Evolutionary conservation across 306 rosid species (phyloP).

Genomic region (Cucumis melo): DNA sequence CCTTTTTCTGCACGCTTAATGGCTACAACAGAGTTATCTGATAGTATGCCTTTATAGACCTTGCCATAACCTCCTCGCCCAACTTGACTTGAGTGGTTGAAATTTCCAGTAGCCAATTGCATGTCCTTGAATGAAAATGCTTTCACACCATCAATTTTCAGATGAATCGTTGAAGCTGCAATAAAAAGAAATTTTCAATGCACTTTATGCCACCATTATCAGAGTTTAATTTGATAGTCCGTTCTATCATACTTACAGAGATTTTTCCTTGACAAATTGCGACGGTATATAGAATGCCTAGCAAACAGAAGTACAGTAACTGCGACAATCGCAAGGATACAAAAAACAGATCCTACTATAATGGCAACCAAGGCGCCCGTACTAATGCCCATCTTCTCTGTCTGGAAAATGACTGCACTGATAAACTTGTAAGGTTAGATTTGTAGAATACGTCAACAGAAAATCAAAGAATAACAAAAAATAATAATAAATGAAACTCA

Average conservation of each 20-base stretch:
- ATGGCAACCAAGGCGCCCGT: constrained; percentile 26
- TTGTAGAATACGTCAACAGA: neutral
- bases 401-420: constrained; percentile 19
- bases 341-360: constrained; percentile 32
- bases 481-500: neutral
- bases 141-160: constrained; percentile 70
- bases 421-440: neutral
- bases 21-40: constrained; percentile 50
- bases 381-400: constrained; percentile 13
- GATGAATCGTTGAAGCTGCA: constrained; percentile 46
- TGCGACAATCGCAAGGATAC: constrained; percentile 29
- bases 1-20: constrained; percentile 76
- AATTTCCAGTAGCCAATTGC: constrained; percentile 53
- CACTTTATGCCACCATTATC: constrained; percentile 1
- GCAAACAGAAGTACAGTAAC: constrained; percentile 22
- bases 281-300: constrained; percentile 23
- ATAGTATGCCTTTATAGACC: constrained; percentile 71
- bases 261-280: constrained; percentile 31
- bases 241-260: constrained; percentile 31
- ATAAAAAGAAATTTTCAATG: constrained; percentile 4
- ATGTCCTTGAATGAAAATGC: constrained; percentile 57
- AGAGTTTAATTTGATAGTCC: neutral
- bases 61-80: constrained; percentile 97
- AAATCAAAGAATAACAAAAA: neutral
- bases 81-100: constrained; percentile 39